Evolutionary conservation across 1,284 basidiomycete genomes (phyloP).

Genomic region (Pseudozyma thailandica): DNA sequence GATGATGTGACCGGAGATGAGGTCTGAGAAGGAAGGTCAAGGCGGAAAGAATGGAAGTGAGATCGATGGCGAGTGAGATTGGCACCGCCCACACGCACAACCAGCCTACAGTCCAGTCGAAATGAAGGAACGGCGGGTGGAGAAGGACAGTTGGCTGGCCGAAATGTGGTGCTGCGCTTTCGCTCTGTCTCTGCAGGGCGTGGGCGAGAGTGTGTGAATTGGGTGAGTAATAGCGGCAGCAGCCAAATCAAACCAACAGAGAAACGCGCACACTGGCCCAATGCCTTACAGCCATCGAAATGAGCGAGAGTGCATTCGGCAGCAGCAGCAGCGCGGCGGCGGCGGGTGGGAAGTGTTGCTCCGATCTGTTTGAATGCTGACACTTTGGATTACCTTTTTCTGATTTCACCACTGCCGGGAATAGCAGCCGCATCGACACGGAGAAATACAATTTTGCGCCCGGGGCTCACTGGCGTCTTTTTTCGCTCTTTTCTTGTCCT

Average conservation of each 20-base stretch:
- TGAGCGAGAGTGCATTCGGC: neutral
- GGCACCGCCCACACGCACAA: conserved; percentile 5
- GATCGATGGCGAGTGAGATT: conserved; percentile 9
- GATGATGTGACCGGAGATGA: neutral
- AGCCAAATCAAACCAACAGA: no score
- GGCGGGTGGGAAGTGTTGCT: neutral
- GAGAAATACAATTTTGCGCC: conserved; percentile 3
- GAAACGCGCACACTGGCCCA: conserved; percentile 6
- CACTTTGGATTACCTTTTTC: neutral
- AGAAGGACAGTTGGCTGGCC: conserved; percentile 15
- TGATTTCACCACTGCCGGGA: neutral
- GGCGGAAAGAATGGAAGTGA: neutral
- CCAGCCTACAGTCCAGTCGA: conserved; percentile 2
- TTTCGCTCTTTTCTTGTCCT: neutral
- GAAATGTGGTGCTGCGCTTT: no score
- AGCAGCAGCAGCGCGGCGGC: neutral
- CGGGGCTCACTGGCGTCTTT: neutral
- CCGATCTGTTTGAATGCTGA: neutral
- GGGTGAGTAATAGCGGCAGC: conserved; percentile 1
- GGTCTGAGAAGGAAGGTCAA: neutral
- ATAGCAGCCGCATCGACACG: neutral
- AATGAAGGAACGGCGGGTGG: conserved; percentile 4
- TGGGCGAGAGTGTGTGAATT: conserved; percentile 1
- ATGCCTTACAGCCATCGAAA: conserved; percentile 1
- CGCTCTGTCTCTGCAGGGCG: no score